Evolutionary conservation across 306 rosid species (phyloP).

Genomic region (Lotus japonicus): DNA sequence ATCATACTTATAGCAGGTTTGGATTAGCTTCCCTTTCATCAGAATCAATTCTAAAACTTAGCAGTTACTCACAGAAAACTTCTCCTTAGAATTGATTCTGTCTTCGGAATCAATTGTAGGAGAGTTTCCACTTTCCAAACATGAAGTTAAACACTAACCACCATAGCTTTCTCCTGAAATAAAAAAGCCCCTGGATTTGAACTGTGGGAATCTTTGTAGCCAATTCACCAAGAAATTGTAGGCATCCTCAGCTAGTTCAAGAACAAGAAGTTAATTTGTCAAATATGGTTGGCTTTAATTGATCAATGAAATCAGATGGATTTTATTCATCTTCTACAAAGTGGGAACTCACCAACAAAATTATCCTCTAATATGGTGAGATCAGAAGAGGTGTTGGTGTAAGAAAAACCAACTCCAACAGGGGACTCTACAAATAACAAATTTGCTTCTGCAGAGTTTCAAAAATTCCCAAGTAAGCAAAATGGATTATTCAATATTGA

Average conservation of each 20-base stretch:
- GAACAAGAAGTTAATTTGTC: slow-evolving; percentile 7
- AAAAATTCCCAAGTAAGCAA: background rate
- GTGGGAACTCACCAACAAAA: slow-evolving; percentile 45
- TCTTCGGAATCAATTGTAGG: too few relatives aligned
- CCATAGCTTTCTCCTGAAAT: slow-evolving; percentile 62
- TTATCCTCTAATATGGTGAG: slow-evolving; percentile 40
- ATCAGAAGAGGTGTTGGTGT: slow-evolving; percentile 52
- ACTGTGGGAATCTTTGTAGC: slow-evolving; percentile 49
- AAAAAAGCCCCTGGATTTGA: slow-evolving; percentile 38
- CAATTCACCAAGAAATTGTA: slow-evolving; percentile 57
- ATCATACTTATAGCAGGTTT: background rate
- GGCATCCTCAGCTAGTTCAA: slow-evolving; percentile 47
- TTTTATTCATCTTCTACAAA: background rate
- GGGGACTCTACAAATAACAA: slow-evolving; percentile 55
- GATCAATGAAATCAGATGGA: background rate
- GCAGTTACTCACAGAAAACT: too few relatives aligned
- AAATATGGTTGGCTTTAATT: background rate
- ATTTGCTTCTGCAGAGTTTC: slow-evolving; percentile 41
- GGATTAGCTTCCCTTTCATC: too few relatives aligned
- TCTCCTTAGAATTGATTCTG: too few relatives aligned
- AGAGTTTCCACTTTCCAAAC: too few relatives aligned
- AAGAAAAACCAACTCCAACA: slow-evolving; percentile 60
- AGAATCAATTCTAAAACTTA: too few relatives aligned
- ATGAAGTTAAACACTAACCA: slow-evolving; percentile 27
- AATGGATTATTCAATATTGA: background rate